Base-by-base conservation (phyloP, 129 eudicot species). In the Arctium lappa region DNA sequence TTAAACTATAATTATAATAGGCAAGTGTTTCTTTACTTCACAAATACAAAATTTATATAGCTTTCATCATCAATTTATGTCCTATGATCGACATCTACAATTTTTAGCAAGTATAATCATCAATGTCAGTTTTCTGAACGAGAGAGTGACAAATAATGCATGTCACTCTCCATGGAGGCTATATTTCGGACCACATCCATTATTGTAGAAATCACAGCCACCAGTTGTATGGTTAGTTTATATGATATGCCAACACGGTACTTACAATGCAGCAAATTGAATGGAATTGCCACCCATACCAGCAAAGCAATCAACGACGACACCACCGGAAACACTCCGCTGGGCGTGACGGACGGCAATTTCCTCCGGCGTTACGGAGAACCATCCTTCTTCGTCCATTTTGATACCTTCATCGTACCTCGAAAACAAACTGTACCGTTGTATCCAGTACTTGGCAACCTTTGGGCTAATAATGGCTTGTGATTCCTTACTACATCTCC, bases 371-470 rank as follows among this genome's bases (percentile, higher is more conserved):
- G 93, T 93, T 72, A 93, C 97, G 60, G 97, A 93, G 78, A 84
- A 93, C 97, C 97, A 93, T 8, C 97, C 97, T 81, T 93, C 93
- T 82, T 93, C 95, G 74, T 93, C 97, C 88, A 93, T 69, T 80
- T 73, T 34, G 36, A 93, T 83, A 9, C 95, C 95, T 79, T 86
- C 82, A 78, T 93, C 95, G 77, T 85, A 93, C 65, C 85, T 89
- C 7, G 92, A 86, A 76, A 93, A 93, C 39, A 93, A 86, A 83
- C 79, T 81, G 82, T 91, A 93, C 2, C 97, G 86, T 79, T 89
- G 95, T 27, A 75, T 40, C 97, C 97, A 91, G 82, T 93, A 93
- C 75, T 93, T 93, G 56, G 30, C 79, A 46, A 93, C 80, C 32
- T 88, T 80, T 12, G 86, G 86, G 56, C 46, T 84, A 30, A 82